Percentiles rank a stretch among this genome's conserved stretches.
Evolutionary conservation across 75 land plant genomes (phyloP).

Genomic region (Pinus albicaulis): DNA sequence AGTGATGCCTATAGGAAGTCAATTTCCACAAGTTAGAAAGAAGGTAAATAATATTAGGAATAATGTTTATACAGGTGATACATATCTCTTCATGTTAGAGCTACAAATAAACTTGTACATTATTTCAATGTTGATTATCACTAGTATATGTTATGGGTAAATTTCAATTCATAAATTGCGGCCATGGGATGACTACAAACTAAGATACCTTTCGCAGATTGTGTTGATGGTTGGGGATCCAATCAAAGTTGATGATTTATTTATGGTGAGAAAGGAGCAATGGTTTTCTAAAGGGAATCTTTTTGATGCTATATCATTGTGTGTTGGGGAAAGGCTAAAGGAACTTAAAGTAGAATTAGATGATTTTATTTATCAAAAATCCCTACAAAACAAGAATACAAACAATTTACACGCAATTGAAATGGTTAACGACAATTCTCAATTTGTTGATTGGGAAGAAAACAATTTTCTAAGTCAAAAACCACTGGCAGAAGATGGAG

Average conservation of each 20-base stretch:
- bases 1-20: constrained; percentile 84
- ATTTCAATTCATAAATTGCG: background rate
- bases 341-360: constrained; percentile 73
- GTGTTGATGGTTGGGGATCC: constrained; percentile 90
- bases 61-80: too few relatives aligned
- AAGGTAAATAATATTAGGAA: constrained; percentile 31
- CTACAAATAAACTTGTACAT: background rate
- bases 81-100: background rate
- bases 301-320: constrained; percentile 76
- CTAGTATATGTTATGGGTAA: background rate
- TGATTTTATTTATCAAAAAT: constrained; percentile 37
- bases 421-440: constrained; percentile 36
- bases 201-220: constrained; percentile 43
- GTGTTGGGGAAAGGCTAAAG: constrained; percentile 55
- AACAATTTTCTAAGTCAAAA: constrained; percentile 25
- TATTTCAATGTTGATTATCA: background rate
- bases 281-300: constrained; percentile 40
- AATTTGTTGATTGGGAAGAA: constrained; percentile 82
- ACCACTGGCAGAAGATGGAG: background rate
- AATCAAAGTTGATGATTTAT: constrained; percentile 77
- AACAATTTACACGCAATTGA: constrained; percentile 2
- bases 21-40: constrained; percentile 70
- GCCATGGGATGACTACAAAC: background rate
- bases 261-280: constrained; percentile 18
- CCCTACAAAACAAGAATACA: background rate